phyloP scores from a whole-genome alignment of 257 asterid species.

The Avicennia marina region DNA sequence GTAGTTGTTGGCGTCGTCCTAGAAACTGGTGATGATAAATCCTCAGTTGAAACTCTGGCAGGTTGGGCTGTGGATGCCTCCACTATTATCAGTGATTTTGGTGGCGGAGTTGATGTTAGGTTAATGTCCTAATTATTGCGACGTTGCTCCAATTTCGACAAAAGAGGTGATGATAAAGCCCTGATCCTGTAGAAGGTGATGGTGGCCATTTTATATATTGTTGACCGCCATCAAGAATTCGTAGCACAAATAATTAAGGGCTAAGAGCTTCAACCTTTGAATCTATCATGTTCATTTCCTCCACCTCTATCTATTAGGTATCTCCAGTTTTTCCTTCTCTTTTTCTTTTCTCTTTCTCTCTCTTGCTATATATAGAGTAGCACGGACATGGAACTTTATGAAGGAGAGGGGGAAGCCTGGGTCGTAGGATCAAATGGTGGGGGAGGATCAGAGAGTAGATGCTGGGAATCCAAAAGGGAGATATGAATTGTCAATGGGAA shows the following conservation, averaged over 20 bases:
- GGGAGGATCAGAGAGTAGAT: constrained; percentile 39
- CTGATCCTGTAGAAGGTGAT: constrained; percentile 49
- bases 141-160: background rate
- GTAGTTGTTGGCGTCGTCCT: background rate
- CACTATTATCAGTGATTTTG: background rate
- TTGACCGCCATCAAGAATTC: constrained; percentile 37
- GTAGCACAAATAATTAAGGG: constrained; percentile 35
- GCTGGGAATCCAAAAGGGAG: constrained; percentile 45
- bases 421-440: constrained; percentile 29
- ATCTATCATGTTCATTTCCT: constrained; percentile 31
- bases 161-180: constrained; percentile 6
- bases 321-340: too few species aligned
- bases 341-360: background rate
- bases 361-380: background rate
- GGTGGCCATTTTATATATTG: constrained; percentile 42
- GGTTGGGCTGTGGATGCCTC: background rate
- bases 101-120: background rate
- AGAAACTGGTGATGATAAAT: too few species aligned
- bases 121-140: constrained; percentile 7
- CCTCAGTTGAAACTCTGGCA: background rate
- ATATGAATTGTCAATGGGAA: constrained; percentile 33
- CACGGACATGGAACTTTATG: constrained; percentile 16
- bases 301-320: background rate
- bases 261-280: constrained; percentile 50
- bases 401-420: constrained; percentile 18